Percentiles rank a stretch among this genome's conserved stretches.
Conservation (phyloP, 306 rosid species). For the Lathyrus sativus region DNA sequence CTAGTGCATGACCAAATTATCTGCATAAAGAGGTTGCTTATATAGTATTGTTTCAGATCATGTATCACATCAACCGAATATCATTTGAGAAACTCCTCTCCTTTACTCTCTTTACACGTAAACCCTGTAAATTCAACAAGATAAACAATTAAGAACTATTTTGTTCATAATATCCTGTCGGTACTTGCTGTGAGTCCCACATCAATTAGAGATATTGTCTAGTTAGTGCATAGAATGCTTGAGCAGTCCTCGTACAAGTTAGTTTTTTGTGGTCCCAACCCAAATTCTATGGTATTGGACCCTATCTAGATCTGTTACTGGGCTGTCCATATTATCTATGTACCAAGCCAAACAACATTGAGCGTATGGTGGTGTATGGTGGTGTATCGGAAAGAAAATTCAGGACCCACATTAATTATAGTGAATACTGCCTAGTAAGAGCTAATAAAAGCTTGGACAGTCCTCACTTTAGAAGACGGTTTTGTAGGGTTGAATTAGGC, state of each 20-base stretch:
- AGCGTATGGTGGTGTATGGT: neutral
- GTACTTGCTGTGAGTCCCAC: neutral
- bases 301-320: neutral
- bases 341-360: neutral
- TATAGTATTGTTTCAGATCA: neutral
- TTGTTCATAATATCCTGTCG: constrained; percentile 8
- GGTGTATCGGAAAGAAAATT: neutral
- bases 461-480: neutral
- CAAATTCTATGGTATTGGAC: neutral
- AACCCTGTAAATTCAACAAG: constrained; percentile 1
- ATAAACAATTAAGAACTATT: constrained; percentile 25
- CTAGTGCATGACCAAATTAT: constrained; percentile 1
- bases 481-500: too few species aligned
- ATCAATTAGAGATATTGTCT: neutral
- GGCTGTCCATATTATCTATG: neutral
- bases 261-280: neutral
- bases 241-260: neutral
- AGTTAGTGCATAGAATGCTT: neutral
- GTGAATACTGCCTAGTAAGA: neutral
- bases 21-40: constrained; percentile 7
- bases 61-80: constrained; percentile 3
- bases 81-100: constrained; percentile 2
- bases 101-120: neutral
- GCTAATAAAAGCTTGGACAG: neutral
- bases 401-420: neutral